Evolutionary conservation across 73 alveolate species (phyloP), one percentile per base, ranked within the genome.

Genomic region (Stentor roeselii): DNA sequence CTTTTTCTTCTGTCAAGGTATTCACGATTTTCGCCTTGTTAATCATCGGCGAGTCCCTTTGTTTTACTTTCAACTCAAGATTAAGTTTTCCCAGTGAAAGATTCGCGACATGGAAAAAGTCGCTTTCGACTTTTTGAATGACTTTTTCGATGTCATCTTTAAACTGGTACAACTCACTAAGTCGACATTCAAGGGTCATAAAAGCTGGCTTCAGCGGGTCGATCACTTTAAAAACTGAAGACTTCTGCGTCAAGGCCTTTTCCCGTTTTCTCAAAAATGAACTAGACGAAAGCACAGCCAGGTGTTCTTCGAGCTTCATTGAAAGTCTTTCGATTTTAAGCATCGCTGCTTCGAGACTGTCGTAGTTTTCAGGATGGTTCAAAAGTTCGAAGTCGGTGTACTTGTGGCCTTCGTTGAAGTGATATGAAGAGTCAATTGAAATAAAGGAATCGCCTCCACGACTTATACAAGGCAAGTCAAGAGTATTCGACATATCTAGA

Each of bases 41-140:
- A 50, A 50, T 50, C 6, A 50, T 11, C 67, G 67, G 67, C 67
- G 67, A 50, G 67, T 50, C 67, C 21, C 67, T 50, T 50, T 50
- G 67, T 50, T 21, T 50, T 11, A 50, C 67, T 50, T 50, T 50
- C 67, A 50, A 50, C 21, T 50, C 67, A 50, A 50, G 67, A 50
- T 50, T 50, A 11, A 50, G 67, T 50, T 50, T 50, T 11, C 67
- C 67, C 6, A 50, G 21, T 11, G 67, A 50, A 6, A 50, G 30
- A 50, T 11, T 11, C 21, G 30, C 67, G 6, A 21, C 6, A 50
- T 21, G 21, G 6, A 50, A 21, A 50, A 50, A 50, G 21, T 50
- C 67, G 67, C 67, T 50, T 50, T 50, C 67, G 21, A 50, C 67
- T 50, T 50, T 50, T 50, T 50, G 6, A 50, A 50, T 50, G 21